Percentiles rank a stretch among this genome's conserved stretches.
phyloP scores from a whole-genome alignment of 2,329 filamentous ascomycete species.

The Beauveria brongniartii region DNA sequence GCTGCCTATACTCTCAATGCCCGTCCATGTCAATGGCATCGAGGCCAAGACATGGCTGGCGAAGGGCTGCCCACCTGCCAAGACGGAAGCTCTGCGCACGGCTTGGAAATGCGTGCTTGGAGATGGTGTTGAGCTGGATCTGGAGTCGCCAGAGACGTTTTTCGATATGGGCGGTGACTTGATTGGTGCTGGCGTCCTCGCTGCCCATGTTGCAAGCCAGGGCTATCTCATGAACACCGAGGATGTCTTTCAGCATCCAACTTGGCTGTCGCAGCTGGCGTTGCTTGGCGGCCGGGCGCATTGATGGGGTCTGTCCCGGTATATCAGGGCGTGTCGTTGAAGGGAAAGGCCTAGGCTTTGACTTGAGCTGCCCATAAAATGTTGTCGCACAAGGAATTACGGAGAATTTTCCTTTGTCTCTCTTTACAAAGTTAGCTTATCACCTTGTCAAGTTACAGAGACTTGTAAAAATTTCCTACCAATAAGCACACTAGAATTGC shows the following conservation, averaged over 20 bases:
- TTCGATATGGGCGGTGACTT: slow-evolving; percentile 1
- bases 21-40: slow-evolving; percentile 2
- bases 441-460: no score
- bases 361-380: background rate
- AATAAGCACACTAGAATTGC: no score
- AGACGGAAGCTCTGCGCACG: background rate
- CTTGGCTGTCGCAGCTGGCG: slow-evolving; percentile 1
- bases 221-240: background rate
- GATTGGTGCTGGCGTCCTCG: background rate
- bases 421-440: no score
- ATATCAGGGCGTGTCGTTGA: background rate
- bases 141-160: background rate
- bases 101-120: background rate
- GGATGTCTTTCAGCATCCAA: slow-evolving; percentile 1
- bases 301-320: background rate
- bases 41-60: background rate
- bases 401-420: no score
- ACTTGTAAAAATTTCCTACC: no score
- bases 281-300: background rate
- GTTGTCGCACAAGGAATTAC: no score
- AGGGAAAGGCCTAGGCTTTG: background rate
- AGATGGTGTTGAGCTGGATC: background rate
- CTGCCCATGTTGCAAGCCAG: background rate
- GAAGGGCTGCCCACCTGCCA: background rate
- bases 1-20: background rate